phyloP scores from a whole-genome alignment of 1,284 basidiomycete genomes.

The Sparassis latifolia region DNA sequence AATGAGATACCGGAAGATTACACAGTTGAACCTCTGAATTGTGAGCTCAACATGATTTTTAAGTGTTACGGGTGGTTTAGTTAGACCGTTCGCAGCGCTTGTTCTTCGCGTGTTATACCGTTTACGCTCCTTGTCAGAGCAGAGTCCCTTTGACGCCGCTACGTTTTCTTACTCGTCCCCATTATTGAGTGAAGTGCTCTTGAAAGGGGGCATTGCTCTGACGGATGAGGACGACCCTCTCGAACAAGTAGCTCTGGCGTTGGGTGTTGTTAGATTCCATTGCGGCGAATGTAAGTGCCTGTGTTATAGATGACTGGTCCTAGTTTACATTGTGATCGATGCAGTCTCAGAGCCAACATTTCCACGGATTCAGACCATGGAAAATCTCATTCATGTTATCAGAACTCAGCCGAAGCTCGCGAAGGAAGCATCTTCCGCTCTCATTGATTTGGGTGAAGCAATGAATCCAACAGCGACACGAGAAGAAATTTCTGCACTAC shows the following conservation, averaged over 20 bases:
- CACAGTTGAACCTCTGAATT: slow-evolving; percentile 61
- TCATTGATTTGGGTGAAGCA: slow-evolving; percentile 82
- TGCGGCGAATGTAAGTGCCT: slow-evolving; percentile 70
- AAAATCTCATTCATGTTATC: slow-evolving; percentile 73
- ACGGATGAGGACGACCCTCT: slow-evolving; percentile 70
- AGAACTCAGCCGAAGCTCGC: slow-evolving; percentile 75
- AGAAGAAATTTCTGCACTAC: slow-evolving; percentile 62
- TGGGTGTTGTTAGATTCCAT: slow-evolving; percentile 87
- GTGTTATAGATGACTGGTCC: not conserved
- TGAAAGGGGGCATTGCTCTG: slow-evolving; percentile 57
- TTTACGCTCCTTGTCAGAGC: slow-evolving; percentile 78
- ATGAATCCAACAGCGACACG: slow-evolving; percentile 62
- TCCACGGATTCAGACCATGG: slow-evolving; percentile 69
- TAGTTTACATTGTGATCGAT: slow-evolving; percentile 1
- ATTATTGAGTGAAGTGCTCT: slow-evolving; percentile 68
- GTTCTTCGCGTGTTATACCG: slow-evolving; percentile 86
- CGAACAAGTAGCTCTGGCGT: slow-evolving; percentile 82
- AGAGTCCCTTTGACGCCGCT: slow-evolving; percentile 76
- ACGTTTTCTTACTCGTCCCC: slow-evolving; percentile 84
- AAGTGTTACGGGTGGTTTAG: no score
- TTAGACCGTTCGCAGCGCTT: slow-evolving; percentile 41
- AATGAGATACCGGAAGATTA: slow-evolving; percentile 69
- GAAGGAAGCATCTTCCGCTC: slow-evolving; percentile 81
- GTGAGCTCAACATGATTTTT: slow-evolving; percentile 30
- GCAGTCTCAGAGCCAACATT: slow-evolving; percentile 64